Evolutionary conservation across 768 basidiomycete genomes (phyloP).

Genomic region (Mycena filopes): DNA sequence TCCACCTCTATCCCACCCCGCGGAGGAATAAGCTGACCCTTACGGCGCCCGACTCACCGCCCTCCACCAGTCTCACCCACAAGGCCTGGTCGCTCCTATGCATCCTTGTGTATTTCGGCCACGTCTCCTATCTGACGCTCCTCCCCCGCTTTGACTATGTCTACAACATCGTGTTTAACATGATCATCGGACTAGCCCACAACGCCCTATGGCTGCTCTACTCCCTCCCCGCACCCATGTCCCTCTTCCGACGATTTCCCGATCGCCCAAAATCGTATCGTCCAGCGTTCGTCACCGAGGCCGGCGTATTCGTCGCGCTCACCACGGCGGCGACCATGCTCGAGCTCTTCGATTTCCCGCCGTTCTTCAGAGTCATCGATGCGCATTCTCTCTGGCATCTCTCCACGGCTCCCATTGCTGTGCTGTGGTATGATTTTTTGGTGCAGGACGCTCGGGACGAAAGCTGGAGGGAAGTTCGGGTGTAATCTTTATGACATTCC

Average conservation of each 20-base stretch:
- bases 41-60: conserved; percentile 33
- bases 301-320: conserved; percentile 69
- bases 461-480: conserved; percentile 66
- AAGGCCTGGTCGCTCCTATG: conserved; percentile 63
- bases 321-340: conserved; percentile 81
- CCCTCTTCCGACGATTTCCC: conserved; percentile 65
- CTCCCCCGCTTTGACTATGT: conserved; percentile 89
- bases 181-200: conserved; percentile 79
- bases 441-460: conserved; percentile 75
- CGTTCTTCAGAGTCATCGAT: conserved; percentile 79
- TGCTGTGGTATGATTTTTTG: conserved; percentile 89
- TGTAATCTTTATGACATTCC: conserved; percentile 31
- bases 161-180: conserved; percentile 92
- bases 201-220: conserved; percentile 87
- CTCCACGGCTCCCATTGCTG: conserved; percentile 79
- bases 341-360: conserved; percentile 93
- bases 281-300: conserved; percentile 63
- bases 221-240: conserved; percentile 61
- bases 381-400: conserved; percentile 96
- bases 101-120: conserved; percentile 66
- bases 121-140: conserved; percentile 81
- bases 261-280: conserved; percentile 65
- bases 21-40: conserved; percentile 42
- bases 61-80: conserved; percentile 31
- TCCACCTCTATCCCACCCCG: conserved; percentile 72